Conservation (phyloP, 2,329 filamentous ascomycete genomes). For the Colletotrichum siamense region DNA sequence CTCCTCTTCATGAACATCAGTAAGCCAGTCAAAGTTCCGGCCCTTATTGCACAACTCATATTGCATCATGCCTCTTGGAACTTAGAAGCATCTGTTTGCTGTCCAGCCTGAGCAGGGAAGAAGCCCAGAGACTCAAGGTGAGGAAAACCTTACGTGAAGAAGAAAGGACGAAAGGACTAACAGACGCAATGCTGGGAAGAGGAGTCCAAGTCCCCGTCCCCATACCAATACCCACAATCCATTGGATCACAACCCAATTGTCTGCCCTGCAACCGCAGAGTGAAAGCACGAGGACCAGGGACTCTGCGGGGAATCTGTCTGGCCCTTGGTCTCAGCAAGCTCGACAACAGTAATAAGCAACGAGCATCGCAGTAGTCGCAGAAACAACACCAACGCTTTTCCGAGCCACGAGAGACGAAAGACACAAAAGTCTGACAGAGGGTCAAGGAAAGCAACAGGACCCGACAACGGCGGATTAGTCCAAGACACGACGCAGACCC, state of each 20-base stretch:
- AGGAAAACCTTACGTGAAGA: slow-evolving; percentile 1
- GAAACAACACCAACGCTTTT: background rate
- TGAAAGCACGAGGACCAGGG: background rate
- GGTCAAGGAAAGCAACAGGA: background rate
- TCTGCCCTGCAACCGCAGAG: background rate
- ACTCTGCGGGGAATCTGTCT: background rate
- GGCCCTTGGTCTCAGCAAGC: background rate
- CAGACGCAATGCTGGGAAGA: background rate
- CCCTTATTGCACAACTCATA: background rate
- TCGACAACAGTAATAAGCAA: background rate
- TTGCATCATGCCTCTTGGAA: background rate
- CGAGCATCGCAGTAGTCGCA: background rate
- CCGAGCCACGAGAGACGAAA: background rate
- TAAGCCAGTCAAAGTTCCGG: background rate
- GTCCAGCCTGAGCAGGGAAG: background rate
- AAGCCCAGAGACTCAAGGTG: background rate
- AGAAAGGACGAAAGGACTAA: slow-evolving; percentile 4
- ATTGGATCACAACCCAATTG: background rate
- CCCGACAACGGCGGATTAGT: background rate
- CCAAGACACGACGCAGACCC: background rate
- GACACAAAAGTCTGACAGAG: background rate
- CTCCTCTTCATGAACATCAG: background rate
- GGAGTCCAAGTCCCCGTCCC: background rate
- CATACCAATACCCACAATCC: background rate
- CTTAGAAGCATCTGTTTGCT: background rate